Conservation (phyloP, 768 basidiomycete species). For the Mycena haematopus region DNA sequence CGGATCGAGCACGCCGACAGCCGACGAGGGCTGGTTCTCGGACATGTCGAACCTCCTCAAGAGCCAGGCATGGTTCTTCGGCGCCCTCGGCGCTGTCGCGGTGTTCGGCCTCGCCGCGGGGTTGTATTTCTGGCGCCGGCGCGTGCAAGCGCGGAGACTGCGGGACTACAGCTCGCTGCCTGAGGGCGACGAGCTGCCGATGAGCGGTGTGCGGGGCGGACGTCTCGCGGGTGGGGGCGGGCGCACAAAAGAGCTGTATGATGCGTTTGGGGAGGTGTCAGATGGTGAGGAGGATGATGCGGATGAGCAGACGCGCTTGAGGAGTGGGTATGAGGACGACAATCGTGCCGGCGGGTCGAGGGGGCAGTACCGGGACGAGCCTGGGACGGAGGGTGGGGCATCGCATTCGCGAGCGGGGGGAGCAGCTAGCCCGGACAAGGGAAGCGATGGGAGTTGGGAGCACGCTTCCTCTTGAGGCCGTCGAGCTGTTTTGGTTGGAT, state of each 20-base stretch:
- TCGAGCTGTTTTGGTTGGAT: no score
- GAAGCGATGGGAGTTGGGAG: slow-evolving; percentile 78
- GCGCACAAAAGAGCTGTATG: slow-evolving; percentile 90
- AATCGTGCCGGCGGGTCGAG: slow-evolving; percentile 40
- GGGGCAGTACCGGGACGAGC: slow-evolving; percentile 62
- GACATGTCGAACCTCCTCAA: slow-evolving; percentile 75
- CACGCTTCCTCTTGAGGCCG: slow-evolving; percentile 57
- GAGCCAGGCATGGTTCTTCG: slow-evolving; percentile 89
- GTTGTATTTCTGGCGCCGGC: slow-evolving; percentile 83
- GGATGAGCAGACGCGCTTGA: slow-evolving; percentile 74
- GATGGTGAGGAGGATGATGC: slow-evolving; percentile 82
- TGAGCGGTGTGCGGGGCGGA: slow-evolving; percentile 68
- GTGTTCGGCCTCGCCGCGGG: slow-evolving; percentile 74
- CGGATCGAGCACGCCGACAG: slow-evolving; percentile 58
- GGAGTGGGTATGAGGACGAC: slow-evolving; percentile 72
- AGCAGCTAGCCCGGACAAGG: slow-evolving; percentile 48
- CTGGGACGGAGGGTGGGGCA: slow-evolving; percentile 34
- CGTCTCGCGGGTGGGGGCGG: slow-evolving; percentile 40
- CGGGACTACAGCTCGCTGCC: slow-evolving; percentile 65
- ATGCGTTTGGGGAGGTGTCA: slow-evolving; percentile 92
- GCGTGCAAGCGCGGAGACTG: slow-evolving; percentile 42
- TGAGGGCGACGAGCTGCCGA: slow-evolving; percentile 73
- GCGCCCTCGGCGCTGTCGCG: slow-evolving; percentile 78
- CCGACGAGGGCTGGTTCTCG: slow-evolving; percentile 87
- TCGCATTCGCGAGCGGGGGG: slow-evolving; percentile 22